These are phyloP conservation scores for Botrytis fragariae DNA, from an alignment of 2,329 filamentous ascomycete genomes.

Conservation along the genomic window DNA sequence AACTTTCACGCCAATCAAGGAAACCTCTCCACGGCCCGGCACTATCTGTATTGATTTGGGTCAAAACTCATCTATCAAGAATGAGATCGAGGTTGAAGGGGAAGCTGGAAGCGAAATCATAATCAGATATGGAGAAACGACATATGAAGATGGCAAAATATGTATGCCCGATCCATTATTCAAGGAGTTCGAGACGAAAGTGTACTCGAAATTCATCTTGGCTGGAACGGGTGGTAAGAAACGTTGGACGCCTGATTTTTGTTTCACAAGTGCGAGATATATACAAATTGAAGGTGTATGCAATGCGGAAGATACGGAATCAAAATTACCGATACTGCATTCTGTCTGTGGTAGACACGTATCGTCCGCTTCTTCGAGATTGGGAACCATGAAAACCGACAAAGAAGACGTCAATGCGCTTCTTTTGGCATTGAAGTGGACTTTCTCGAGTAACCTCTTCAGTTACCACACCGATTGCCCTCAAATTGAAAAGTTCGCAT, in stretches of 20 bases:
- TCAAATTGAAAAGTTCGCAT: neutral
- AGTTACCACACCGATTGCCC: neutral
- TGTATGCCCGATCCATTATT: neutral
- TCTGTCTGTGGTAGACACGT: neutral
- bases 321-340: neutral
- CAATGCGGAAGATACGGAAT: neutral
- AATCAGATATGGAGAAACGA: neutral
- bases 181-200: neutral
- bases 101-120: neutral
- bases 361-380: neutral
- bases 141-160: neutral
- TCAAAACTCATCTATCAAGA: neutral
- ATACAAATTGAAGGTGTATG: neutral
- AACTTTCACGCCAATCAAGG: neutral
- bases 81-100: neutral
- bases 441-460: neutral
- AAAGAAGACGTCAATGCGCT: neutral
- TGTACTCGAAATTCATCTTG: neutral
- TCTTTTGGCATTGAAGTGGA: neutral
- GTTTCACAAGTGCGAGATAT: neutral
- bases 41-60: neutral
- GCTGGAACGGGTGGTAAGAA: neutral
- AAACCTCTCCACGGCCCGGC: neutral
- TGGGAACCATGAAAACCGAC: neutral
- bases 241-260: neutral